Evolutionary conservation across 257 asterid species (phyloP).

Genomic region (Capsicum chinense): DNA sequence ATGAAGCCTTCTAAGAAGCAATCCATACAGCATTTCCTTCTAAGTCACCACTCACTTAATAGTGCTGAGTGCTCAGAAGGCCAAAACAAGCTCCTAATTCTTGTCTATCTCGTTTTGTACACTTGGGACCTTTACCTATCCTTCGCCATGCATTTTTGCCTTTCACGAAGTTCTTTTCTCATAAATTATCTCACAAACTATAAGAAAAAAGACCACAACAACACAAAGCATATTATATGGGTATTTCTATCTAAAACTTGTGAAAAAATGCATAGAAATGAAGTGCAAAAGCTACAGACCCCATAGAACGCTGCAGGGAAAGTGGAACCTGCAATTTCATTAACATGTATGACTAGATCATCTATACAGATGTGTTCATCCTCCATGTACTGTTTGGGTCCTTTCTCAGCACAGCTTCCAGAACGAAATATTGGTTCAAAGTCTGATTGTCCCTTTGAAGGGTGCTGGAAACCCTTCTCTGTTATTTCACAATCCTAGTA

Average conservation of each 20-base stretch:
- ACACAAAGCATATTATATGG: neutral
- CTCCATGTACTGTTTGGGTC: slow-evolving; percentile 94
- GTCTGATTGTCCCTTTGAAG: slow-evolving; percentile 57
- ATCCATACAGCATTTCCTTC: neutral
- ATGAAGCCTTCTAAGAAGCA: neutral
- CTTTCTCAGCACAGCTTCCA: slow-evolving; percentile 94
- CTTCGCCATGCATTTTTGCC: neutral
- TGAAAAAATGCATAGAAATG: neutral
- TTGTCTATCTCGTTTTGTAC: neutral
- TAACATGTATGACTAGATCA: slow-evolving; percentile 63
- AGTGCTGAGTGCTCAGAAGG: slow-evolving; percentile 1
- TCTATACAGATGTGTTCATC: slow-evolving; percentile 90
- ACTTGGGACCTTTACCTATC: neutral
- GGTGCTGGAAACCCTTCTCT: slow-evolving; percentile 46
- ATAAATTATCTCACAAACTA: neutral
- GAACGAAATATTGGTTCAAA: slow-evolving; percentile 74
- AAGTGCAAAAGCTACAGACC: slow-evolving; percentile 56
- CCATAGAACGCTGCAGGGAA: slow-evolving; percentile 92
- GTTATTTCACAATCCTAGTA: slow-evolving; percentile 58
- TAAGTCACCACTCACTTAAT: neutral
- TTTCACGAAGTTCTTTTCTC: neutral
- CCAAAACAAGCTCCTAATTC: neutral
- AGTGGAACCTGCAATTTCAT: slow-evolving; percentile 54
- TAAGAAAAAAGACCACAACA: neutral
- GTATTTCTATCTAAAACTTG: neutral